phyloP scores from a whole-genome alignment of 495 filamentous ascomycete genomes.

The Friedmanniomyces simplex region DNA sequence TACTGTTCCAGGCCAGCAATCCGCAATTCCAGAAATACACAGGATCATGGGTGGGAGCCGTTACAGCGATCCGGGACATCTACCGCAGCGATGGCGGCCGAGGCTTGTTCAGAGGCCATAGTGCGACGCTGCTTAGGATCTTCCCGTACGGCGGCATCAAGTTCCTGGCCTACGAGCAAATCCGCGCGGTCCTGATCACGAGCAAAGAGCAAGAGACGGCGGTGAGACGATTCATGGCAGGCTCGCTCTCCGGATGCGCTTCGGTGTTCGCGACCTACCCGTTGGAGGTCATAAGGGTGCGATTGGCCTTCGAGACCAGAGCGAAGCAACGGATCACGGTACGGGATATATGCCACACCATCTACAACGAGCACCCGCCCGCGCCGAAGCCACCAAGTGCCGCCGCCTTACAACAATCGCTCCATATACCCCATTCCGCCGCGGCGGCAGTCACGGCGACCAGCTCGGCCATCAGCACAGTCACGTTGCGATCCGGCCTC shows the following conservation, averaged over 20 bases:
- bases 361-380: constrained; percentile 62
- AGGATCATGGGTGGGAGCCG: constrained; percentile 73
- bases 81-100: constrained; percentile 57
- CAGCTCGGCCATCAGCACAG: constrained; percentile 33
- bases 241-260: constrained; percentile 72
- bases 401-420: neutral
- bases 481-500: constrained; percentile 54
- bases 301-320: constrained; percentile 87
- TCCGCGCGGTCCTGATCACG: constrained; percentile 64
- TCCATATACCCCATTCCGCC: constrained; percentile 23
- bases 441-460: constrained; percentile 32
- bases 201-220: constrained; percentile 65
- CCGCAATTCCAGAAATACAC: constrained; percentile 89
- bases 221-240: constrained; percentile 64
- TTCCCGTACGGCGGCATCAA: constrained; percentile 98
- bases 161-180: constrained; percentile 94
- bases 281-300: constrained; percentile 82
- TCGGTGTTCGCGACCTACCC: constrained; percentile 95
- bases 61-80: constrained; percentile 70
- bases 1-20: constrained; percentile 92
- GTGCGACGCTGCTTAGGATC: constrained; percentile 84
- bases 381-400: constrained; percentile 8
- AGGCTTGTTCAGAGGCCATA: constrained; percentile 87
- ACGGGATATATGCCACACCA: constrained; percentile 60
- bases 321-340: constrained; percentile 54